Base-by-base conservation (phyloP, 208 protist species). In the Sergeia podlipaevii region DNA sequence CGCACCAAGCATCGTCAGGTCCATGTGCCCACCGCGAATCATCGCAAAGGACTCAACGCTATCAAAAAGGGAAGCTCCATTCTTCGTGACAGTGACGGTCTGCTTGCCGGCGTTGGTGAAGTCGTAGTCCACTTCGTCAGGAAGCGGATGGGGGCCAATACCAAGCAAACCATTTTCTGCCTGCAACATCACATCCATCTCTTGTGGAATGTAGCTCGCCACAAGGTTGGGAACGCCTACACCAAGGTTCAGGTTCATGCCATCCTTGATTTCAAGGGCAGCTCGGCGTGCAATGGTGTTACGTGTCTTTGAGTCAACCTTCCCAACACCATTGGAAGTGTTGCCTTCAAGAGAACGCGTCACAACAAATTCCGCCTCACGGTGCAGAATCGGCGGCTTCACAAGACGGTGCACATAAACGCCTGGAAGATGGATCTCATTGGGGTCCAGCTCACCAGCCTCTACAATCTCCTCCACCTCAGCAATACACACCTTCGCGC, bases 21-120 rank as follows among this genome's bases (percentile, higher is more conserved):
- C 80, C 13, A 98, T 78, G 33, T 97, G 77, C n/a, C 83, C 82
- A 52, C 93, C 96, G 29, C 97, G 78, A 39, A 98, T 97, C 80
- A 98, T 96, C 10, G 76, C 93, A 73, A 98, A 97, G 4, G 92
- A 96, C 13, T 95, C 74, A 3, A 74, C 53, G 26, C 50, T 62
- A 27, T 76, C 74, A 59, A 98, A 98, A 50, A 81, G 80, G 27
- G 88, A 60, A 0, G 60, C 77, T 0, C 77, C 77, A 10, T 87
- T 86, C 29, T 74, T 76, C 24, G 96, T 54, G 0, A 84, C 70
- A 2, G 93, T 97, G 24, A 99, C 93, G 4, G 97, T 98, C 74
- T 99, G 91, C 67, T 98, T 98, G 38, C 96, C 95, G 6, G 97
- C 97, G 62, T 99, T 99, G 57, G 98, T 98, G 41, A 97, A 78